A percentile compares a stretch with the other conserved stretches of the same genome.
Evolutionary conservation across 1,139 yeast species (phyloP).

Genomic region (Suhomyces panamericanus): DNA sequence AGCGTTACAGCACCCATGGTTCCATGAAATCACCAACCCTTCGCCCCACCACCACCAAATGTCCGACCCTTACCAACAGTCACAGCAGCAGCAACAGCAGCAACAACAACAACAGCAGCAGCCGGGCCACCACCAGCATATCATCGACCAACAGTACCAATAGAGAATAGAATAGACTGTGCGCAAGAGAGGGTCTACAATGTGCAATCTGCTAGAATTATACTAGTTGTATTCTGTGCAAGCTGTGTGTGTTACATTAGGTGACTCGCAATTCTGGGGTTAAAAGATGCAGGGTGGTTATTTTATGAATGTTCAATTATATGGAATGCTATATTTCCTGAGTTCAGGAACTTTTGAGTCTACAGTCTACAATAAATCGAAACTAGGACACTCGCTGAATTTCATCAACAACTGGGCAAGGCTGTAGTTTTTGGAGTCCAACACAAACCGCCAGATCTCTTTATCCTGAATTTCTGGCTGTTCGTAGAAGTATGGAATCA

Average conservation of each 20-base stretch:
- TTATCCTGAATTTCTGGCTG: slow-evolving; percentile 11
- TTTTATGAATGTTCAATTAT: no score
- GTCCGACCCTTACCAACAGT: slow-evolving; percentile 42
- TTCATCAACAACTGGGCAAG: slow-evolving; percentile 22
- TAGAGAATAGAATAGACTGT: not conserved
- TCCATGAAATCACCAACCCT: slow-evolving; percentile 67
- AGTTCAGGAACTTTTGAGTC: no score
- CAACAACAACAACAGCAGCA: slow-evolving; percentile 15
- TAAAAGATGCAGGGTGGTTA: no score
- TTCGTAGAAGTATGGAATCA: slow-evolving; percentile 16
- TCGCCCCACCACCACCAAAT: slow-evolving; percentile 37
- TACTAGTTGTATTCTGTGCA: no score
- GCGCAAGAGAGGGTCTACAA: no score
- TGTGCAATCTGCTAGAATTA: no score
- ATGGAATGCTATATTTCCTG: no score
- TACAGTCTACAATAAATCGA: slow-evolving; percentile 5
- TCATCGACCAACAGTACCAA: slow-evolving; percentile 14
- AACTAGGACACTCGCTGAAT: slow-evolving; percentile 18
- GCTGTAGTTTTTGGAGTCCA: slow-evolving; percentile 19
- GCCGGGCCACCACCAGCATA: slow-evolving; percentile 14
- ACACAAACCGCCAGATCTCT: slow-evolving; percentile 23
- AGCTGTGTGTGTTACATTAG: no score
- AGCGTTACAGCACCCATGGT: slow-evolving; percentile 95
- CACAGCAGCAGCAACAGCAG: slow-evolving; percentile 17
- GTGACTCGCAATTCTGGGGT: no score